Base-by-base conservation (phyloP, 306 rosid species). In the Aeschynomene evenia region DNA sequence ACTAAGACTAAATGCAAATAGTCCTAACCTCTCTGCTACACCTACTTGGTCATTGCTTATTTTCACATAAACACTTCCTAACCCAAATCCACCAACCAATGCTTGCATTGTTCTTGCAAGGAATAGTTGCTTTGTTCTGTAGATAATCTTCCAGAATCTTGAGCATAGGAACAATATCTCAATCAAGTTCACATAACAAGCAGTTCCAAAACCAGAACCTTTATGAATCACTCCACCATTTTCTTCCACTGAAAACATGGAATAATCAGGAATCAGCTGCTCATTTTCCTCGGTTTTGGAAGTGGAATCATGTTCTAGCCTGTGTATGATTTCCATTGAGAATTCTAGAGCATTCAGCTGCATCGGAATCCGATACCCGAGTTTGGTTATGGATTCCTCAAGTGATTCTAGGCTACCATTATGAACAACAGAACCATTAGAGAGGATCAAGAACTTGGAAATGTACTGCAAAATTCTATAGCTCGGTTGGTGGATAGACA, bases 401-500 rank as follows among this genome's bases (percentile, higher is more conserved):
- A 93, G 89, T 60, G 74, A 81, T 60, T 84, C 73, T 14, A 88
- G 80, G 81, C 86, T 86, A 4, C 97, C 98, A 70, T 84, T 82
- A 52, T 90, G 90, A 63, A 82, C 90, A 29, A 85, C 85, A 2
- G 83, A 76, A 19, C 98, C 98, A 22, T 70, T 78, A 29, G 94
- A 93, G 52, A 88, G 91, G 68, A 93, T 86, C 83, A 93, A 74
- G 74, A 85, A 90, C 76, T 66, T 85, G 1, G 93, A 85, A 75
- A 90, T 72, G 39, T 86, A 83, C 51, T 81, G 89, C 70, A 93
- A 83, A 28, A 93, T 83, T 84, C 97, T 84, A 22, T 90, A 93
- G 49, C 98, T 80, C 2, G 97, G 97, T 76, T 93, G 97, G 74
- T 93, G 97, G 65, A 93, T 93, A 21, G 98, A 93, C 4, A 93